These are phyloP conservation scores for Rhypophila decipiens DNA, from an alignment of 495 filamentous ascomycete species.

Conservation along the genomic window DNA sequence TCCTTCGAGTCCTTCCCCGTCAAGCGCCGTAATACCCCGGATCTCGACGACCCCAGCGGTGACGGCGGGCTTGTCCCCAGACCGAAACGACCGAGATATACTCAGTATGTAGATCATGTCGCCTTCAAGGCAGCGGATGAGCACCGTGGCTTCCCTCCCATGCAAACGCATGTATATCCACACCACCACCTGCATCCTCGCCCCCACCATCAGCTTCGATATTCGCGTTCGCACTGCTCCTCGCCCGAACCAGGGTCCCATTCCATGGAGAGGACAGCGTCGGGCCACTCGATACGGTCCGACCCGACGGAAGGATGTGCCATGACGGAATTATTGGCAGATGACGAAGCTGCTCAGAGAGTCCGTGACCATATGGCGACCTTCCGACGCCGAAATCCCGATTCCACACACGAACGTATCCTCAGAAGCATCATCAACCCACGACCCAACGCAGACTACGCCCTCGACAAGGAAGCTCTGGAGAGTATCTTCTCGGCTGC, in stretches of 20 bases:
- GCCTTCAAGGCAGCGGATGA: constrained; percentile 13
- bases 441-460: constrained; percentile 29
- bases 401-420: constrained; percentile 45
- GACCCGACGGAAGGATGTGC: constrained; percentile 20
- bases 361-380: constrained; percentile 35
- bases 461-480: constrained; percentile 44
- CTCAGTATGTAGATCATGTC: constrained; percentile 10
- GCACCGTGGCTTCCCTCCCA: not conserved
- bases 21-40: constrained; percentile 22
- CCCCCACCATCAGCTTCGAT: not conserved
- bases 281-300: constrained; percentile 25
- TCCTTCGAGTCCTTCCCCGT: constrained; percentile 11
- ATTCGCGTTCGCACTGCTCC: not conserved
- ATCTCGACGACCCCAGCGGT: constrained; percentile 6
- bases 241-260: constrained; percentile 5
- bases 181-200: constrained; percentile 3
- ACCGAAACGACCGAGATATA: constrained; percentile 18
- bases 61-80: constrained; percentile 6
- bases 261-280: constrained; percentile 26
- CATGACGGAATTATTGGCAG: constrained; percentile 24
- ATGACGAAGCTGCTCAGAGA: constrained; percentile 33
- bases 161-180: not conserved
- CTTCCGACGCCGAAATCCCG: constrained; percentile 33
- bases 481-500: constrained; percentile 44
- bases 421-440: constrained; percentile 43